phyloP scores from a whole-genome alignment of 2,329 filamentous ascomycete genomes.

The Cryphonectria nitschkei region DNA sequence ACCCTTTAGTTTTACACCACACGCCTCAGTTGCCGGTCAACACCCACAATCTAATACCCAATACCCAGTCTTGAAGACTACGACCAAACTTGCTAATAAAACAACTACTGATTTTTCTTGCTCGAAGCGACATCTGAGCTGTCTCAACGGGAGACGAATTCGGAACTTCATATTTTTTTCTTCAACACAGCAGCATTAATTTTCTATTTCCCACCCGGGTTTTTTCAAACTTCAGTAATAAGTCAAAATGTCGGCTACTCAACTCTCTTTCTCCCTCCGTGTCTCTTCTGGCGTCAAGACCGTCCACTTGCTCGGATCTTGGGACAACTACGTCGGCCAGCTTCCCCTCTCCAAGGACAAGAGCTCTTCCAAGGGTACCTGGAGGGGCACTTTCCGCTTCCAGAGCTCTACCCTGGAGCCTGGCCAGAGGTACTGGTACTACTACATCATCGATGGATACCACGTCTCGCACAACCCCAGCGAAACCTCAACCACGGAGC shows the following conservation, averaged over 20 bases:
- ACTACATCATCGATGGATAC: constrained; percentile 99
- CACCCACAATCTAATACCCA: constrained; percentile 40
- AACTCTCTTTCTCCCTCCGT: constrained; percentile 94
- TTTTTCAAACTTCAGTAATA: constrained; percentile 39
- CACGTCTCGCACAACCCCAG: constrained; percentile 96
- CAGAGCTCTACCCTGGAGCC: constrained; percentile 83
- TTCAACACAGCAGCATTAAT: constrained; percentile 38
- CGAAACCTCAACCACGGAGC: constrained; percentile 86
- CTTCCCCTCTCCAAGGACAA: constrained; percentile 92
- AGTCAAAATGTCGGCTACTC: constrained; percentile 81
- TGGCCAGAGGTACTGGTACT: constrained; percentile 98
- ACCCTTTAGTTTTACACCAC: constrained; percentile 35
- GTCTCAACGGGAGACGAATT: constrained; percentile 32
- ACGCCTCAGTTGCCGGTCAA: constrained; percentile 55
- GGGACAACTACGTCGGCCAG: constrained; percentile 96
- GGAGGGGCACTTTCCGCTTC: constrained; percentile 97
- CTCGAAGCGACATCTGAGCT: constrained; percentile 46
- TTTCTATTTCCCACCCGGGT: constrained; percentile 33
- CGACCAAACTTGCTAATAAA: constrained; percentile 45
- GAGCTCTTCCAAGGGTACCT: constrained; percentile 82
- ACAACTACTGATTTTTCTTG: constrained; percentile 60
- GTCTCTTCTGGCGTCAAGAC: constrained; percentile 97
- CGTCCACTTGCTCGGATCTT: constrained; percentile 95
- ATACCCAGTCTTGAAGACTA: constrained; percentile 37
- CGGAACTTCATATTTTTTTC: constrained; percentile 40